These are phyloP conservation scores for Oleoguttula mirabilis DNA, from an alignment of 495 filamentous ascomycete species.

Conservation along the genomic window DNA sequence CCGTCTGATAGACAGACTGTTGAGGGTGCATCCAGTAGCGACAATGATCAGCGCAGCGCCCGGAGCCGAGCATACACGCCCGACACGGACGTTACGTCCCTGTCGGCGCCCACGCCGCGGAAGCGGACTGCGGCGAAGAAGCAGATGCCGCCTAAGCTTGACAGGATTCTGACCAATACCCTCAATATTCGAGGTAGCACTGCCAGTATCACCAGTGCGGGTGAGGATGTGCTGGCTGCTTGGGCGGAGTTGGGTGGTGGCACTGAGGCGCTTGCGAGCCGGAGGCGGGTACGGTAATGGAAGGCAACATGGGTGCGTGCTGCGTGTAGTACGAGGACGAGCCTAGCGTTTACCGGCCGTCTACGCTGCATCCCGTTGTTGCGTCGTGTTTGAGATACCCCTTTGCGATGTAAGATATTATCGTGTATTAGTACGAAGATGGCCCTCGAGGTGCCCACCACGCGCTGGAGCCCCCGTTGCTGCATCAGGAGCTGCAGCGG, in stretches of 20 bases:
- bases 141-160: slow-evolving; percentile 3
- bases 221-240: slow-evolving; percentile 33
- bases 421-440: too few species aligned
- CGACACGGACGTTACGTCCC: slow-evolving; percentile 10
- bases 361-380: too few species aligned
- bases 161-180: slow-evolving; percentile 6
- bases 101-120: slow-evolving; percentile 1
- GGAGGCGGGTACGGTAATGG: slow-evolving; percentile 6
- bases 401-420: too few species aligned
- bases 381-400: too few species aligned
- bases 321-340: too few species aligned
- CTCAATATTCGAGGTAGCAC: slow-evolving; percentile 5
- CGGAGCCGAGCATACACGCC: slow-evolving; percentile 6
- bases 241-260: slow-evolving; percentile 30
- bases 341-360: too few species aligned
- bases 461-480: too few species aligned
- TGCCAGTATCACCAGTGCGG: slow-evolving; percentile 27
- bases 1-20: background rate
- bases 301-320: too few species aligned
- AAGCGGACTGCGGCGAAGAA: background rate
- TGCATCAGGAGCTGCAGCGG: too few species aligned
- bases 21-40: background rate
- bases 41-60: background rate
- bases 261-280: slow-evolving; percentile 1
- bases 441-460: too few species aligned